A percentile compares a stretch with the other conserved stretches of the same genome.
These are phyloP conservation scores for Lichenothelia convexa DNA, from an alignment of 495 filamentous ascomycete genomes.

Conservation along the genomic window DNA sequence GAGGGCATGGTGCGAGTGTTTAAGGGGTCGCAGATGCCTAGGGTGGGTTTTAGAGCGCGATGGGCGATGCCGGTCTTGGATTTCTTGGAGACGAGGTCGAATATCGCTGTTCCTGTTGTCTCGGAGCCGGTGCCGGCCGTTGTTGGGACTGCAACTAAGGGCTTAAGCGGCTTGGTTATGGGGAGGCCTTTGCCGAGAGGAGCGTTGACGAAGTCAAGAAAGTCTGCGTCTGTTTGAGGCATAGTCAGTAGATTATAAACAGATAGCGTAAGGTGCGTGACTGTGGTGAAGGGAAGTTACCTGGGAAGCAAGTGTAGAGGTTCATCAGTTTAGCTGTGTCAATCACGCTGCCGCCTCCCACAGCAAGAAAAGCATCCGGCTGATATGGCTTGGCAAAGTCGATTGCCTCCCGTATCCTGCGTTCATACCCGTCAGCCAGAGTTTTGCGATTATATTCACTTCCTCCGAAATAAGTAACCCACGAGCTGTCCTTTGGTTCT, in stretches of 20 bases:
- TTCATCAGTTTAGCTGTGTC: slow-evolving; percentile 99
- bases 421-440: neutral
- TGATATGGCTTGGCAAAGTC: slow-evolving; percentile 57
- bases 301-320: slow-evolving; percentile 68
- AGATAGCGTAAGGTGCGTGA: neutral
- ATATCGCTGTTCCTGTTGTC: slow-evolving; percentile 95
- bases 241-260: neutral
- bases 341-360: slow-evolving; percentile 61
- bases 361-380: slow-evolving; percentile 80
- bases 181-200: slow-evolving; percentile 78
- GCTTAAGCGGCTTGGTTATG: slow-evolving; percentile 57
- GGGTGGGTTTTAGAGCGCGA: slow-evolving; percentile 80
- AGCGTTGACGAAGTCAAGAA: slow-evolving; percentile 94
- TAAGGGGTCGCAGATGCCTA: slow-evolving; percentile 88
- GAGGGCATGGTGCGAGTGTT: slow-evolving; percentile 92
- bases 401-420: slow-evolving; percentile 71
- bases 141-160: slow-evolving; percentile 83
- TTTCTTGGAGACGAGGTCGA: slow-evolving; percentile 72
- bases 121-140: slow-evolving; percentile 91
- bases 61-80: slow-evolving; percentile 94
- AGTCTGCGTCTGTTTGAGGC: slow-evolving; percentile 45
- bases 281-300: too few species aligned
- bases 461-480: too few species aligned
- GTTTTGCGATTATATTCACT: too few species aligned
- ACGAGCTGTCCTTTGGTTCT: slow-evolving; percentile 90